These are phyloP conservation scores for Exophiala aquamarina DNA, from an alignment of 2,329 filamentous ascomycete species.

Conservation along the genomic window DNA sequence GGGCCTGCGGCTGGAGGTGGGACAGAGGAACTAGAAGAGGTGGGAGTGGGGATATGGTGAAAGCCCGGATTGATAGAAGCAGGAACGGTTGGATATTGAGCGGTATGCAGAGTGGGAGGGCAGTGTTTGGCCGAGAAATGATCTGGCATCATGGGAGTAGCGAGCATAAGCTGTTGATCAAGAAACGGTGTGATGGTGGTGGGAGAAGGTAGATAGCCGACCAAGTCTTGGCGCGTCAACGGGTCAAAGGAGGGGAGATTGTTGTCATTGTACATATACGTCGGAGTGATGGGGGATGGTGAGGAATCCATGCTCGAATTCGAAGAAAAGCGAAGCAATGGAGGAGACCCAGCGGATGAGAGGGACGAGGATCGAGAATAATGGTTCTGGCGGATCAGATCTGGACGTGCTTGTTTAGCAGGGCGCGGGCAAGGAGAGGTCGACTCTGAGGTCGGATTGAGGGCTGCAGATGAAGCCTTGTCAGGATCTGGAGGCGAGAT, in stretches of 20 bases:
- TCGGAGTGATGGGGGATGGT: conserved; percentile 28
- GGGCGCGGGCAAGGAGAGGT: conserved; percentile 13
- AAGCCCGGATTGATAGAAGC: conserved; percentile 13
- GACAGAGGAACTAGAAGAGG: conserved; percentile 11
- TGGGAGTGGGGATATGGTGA: conserved; percentile 13
- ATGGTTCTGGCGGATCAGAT: conserved; percentile 21
- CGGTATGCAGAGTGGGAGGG: conserved; percentile 5
- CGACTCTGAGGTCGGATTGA: neutral
- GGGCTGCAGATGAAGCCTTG: neutral
- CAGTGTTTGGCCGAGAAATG: conserved; percentile 15
- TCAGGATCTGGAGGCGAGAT: conserved; percentile 19
- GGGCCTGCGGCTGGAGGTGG: neutral
- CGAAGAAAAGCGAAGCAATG: conserved; percentile 24
- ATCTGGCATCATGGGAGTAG: conserved; percentile 15
- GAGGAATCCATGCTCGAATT: conserved; percentile 31
- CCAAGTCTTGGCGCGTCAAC: conserved; percentile 25
- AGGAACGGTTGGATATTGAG: conserved; percentile 21
- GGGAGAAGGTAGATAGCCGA: conserved; percentile 24
- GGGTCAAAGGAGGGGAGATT: conserved; percentile 25
- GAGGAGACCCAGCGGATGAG: conserved; percentile 26
- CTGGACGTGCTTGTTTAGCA: conserved; percentile 19
- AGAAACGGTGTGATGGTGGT: conserved; percentile 29
- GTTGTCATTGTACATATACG: conserved; percentile 26
- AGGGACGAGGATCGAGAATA: conserved; percentile 26
- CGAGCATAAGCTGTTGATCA: conserved; percentile 27